Evolutionary conservation across 306 rosid genomes (phyloP), one percentile per base, ranked within the genome.

Genomic region (Prunus padus): DNA sequence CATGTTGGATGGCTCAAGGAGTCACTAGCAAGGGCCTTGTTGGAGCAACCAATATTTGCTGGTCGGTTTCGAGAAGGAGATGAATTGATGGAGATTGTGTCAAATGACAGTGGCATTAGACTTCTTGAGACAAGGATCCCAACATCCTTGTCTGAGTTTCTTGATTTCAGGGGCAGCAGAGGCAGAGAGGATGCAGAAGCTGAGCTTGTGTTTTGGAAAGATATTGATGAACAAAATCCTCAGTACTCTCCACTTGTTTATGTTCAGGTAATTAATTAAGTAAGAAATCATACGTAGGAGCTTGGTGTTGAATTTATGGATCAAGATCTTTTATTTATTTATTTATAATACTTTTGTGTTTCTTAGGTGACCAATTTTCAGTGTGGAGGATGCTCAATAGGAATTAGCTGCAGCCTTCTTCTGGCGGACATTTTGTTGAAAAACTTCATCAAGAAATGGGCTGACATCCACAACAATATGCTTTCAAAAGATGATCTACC

Each of bases 351-450:
- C 8, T n/a, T 7, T 6, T n/a, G 7, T 54, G 22, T 33, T 52
- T 49, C 8, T 49, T 61, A 90, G 96, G 87, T 88, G 74, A 90
- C 96, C 0, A 85, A 69, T 14, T 88, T 90, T 23, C 72, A 59
- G 3, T 82, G 96, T 69, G 91, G 93, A 76, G 96, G 96, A 45
- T 82, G 84, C 63, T 52, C 87, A 0, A 57, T 90, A 23, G 96
- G 96, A 33, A 90, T 90, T 14, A 86, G 91, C 40, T 90, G 91
- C 72, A 90, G 91, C 74, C 75, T 90, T 47, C 76, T 90, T 5
- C 54, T 90, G 64, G 87, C 84, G 46, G 96, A 90, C 30, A 51
- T 71, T 67, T 72, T 86, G 15, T 22, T 86, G 30, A 64, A 83
- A 8, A 78, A 80, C 12, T 84, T 88, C 72, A 86, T 90, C 11